Conservation (phyloP, 2,329 filamentous ascomycete species). For the Colletotrichum kahawae region DNA sequence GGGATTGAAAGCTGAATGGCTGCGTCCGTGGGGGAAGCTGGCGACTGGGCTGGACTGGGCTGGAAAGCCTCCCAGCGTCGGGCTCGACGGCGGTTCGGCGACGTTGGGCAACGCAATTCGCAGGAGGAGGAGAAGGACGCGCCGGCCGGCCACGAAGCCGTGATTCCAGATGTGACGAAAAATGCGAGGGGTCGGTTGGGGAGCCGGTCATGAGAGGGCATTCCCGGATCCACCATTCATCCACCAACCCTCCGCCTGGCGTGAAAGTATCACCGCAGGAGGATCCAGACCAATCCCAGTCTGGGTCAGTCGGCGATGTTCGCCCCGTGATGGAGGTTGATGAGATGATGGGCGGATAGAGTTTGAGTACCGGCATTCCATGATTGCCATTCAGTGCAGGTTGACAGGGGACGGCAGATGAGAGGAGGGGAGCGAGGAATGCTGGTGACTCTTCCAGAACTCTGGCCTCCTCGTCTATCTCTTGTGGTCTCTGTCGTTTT, state of each 20-base stretch:
- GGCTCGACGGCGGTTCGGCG: background rate
- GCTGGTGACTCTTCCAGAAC: constrained; percentile 12
- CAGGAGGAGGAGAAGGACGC: background rate
- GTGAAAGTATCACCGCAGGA: background rate
- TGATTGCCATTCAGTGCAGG: background rate
- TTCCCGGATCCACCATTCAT: background rate
- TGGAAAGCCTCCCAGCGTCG: background rate
- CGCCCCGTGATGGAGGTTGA: background rate
- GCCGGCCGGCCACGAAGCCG: background rate
- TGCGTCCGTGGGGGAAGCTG: background rate
- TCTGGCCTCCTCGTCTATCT: background rate
- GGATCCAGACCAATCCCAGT: background rate
- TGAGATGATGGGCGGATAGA: background rate
- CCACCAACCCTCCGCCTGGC: background rate
- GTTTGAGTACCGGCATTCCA: constrained; percentile 13
- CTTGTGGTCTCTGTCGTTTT: background rate
- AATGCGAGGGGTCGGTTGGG: background rate
- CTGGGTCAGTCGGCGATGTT: background rate
- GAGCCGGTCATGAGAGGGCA: background rate
- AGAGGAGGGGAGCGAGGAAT: background rate
- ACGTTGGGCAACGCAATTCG: background rate
- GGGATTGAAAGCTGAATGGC: background rate
- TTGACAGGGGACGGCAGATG: background rate
- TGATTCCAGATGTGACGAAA: background rate
- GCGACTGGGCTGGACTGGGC: background rate